Evolutionary conservation across 2,329 filamentous ascomycete species (phyloP), one percentile per base, ranked within the genome.

Genomic region (Cordyceps pruinosa): DNA sequence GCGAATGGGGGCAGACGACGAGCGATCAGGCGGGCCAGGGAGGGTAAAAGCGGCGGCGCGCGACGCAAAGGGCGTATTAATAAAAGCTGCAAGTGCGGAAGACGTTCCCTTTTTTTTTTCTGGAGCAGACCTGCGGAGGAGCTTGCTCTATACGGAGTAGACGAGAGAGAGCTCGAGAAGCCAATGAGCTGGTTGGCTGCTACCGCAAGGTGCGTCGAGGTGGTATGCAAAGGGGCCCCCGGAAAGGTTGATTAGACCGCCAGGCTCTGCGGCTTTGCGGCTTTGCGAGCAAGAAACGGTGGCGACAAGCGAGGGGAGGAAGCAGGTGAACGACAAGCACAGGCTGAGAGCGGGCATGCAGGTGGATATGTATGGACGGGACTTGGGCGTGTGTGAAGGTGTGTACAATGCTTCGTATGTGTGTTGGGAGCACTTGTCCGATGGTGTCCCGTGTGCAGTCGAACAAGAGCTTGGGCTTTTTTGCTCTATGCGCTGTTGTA

Each of bases 301-400:
- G 50, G 57, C 56, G 44, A 61, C 34, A 52, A 60, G 57, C 56
- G 50, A 58, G 47, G 58, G 55, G 39, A 51, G 58, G 34, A 60
- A 59, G 58, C 58, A 51, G 45, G 60, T 58, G 15, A 10, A 3
- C 61, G 61, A 25, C 37, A 23, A 52, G 49, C 49, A 42, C 4
- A 26, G 34, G 52, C 52, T 46, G 42, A 23, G 52, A 39, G n/a
- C 32, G 52, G 52, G 5, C 52, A 55, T 46, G 52, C 52, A 47
- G 42, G 51, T 47, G 52, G 52, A 47, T 55, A 47, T 12, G 19
- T 23, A 42, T 41, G 37, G 7, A 41, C 13, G 28, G 32, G 34
- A 50, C 9, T 39, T 37, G 30, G 47, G 28, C 9, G n/a, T n/a
- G n/a, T n/a, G n/a, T n/a, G n/a, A n/a, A 28, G 10, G 21, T n/a